A percentile compares a stretch with the other conserved stretches of the same genome.
Conservation (phyloP, 768 basidiomycete genomes). For the Boletus rufocinnamomeus region DNA sequence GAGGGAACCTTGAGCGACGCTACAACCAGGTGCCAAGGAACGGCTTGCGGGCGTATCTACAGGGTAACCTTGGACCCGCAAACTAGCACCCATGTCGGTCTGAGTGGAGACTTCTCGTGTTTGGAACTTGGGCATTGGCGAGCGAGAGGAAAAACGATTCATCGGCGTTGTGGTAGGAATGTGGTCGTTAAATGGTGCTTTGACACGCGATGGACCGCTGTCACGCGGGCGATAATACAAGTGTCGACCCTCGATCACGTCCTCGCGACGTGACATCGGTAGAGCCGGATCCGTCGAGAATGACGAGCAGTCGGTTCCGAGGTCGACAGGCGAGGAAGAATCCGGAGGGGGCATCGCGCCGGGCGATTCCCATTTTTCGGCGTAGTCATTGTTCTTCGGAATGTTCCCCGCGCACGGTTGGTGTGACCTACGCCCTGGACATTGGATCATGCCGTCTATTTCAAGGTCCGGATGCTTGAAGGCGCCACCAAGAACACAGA, state of each 20-base stretch:
- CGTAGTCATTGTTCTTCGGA: conserved; percentile 8
- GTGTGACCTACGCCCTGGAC: conserved; percentile 1
- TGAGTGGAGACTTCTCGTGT: background rate
- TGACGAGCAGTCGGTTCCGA: background rate
- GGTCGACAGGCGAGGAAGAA: conserved; percentile 23
- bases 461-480: conserved; percentile 1
- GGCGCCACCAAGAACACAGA: background rate
- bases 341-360: conserved; percentile 17
- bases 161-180: background rate
- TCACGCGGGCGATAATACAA: background rate
- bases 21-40: background rate
- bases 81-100: background rate
- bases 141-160: background rate
- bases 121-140: background rate
- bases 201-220: background rate
- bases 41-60: background rate
- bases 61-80: background rate
- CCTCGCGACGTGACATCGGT: background rate
- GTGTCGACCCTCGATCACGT: conserved; percentile 3
- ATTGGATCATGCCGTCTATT: background rate
- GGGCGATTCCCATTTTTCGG: conserved; percentile 8
- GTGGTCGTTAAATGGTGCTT: conserved; percentile 2
- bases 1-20: background rate
- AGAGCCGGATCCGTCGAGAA: background rate
- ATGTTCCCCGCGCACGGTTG: background rate